Evolutionary conservation across 106 monocot genomes (phyloP).

Genomic region (Dendrobium officinale): DNA sequence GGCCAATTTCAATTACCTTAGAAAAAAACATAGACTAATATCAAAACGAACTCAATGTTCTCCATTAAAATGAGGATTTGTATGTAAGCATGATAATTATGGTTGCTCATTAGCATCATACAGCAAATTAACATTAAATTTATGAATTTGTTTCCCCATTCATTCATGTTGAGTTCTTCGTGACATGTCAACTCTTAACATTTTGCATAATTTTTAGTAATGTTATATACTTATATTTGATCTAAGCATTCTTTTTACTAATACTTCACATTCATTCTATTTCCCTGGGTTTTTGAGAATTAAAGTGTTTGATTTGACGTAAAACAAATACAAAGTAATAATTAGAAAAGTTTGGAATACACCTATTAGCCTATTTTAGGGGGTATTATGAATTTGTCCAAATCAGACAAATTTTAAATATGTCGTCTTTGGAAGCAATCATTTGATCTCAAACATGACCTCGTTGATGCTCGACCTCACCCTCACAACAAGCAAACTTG

Average conservation of each 20-base stretch:
- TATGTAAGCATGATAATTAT: not conserved
- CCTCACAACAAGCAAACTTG: no score
- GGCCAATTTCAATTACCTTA: no score
- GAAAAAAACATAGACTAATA: not conserved
- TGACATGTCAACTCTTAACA: no score
- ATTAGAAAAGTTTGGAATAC: no score
- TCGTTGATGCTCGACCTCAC: no score
- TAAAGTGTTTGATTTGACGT: no score
- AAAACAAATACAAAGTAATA: no score
- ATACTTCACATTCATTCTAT: not conserved
- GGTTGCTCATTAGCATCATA: not conserved
- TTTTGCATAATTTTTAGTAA: not conserved
- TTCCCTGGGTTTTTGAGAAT: not conserved
- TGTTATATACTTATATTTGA: not conserved
- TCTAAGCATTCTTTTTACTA: not conserved
- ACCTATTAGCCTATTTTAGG: no score
- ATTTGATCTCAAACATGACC: no score
- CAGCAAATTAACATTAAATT: not conserved
- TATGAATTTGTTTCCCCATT: not conserved
- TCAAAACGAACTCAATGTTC: not conserved
- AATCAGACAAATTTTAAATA: no score
- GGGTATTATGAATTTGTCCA: no score
- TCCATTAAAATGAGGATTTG: not conserved
- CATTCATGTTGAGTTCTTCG: not conserved
- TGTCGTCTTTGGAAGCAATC: no score